phyloP scores from a whole-genome alignment of 2,329 filamentous ascomycete species.

The Cercospora sesami region DNA sequence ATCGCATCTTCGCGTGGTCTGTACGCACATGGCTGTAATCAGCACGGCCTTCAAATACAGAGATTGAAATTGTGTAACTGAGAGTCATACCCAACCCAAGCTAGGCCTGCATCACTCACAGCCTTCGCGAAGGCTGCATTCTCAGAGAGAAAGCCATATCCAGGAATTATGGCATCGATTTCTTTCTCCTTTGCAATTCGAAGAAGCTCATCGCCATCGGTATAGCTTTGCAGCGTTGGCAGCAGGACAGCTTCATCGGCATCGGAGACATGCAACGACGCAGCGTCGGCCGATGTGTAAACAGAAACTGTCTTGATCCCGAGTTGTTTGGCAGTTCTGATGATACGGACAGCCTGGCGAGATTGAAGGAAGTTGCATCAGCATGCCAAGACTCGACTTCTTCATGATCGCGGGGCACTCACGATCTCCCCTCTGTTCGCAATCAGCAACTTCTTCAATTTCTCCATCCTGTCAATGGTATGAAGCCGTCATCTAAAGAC shows the following conservation, averaged over 20 bases:
- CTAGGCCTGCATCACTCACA: slow-evolving; percentile 56
- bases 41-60: neutral
- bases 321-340: slow-evolving; percentile 53
- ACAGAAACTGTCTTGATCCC: slow-evolving; percentile 56
- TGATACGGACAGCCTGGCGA: slow-evolving; percentile 47
- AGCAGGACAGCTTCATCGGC: slow-evolving; percentile 58
- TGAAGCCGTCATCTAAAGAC: neutral
- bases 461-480: slow-evolving; percentile 39
- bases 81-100: slow-evolving; percentile 59
- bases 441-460: slow-evolving; percentile 55
- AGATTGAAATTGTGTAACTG: slow-evolving; percentile 40
- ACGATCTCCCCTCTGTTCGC: slow-evolving; percentile 62
- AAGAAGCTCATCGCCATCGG: slow-evolving; percentile 51
- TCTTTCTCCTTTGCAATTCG: slow-evolving; percentile 52
- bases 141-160: slow-evolving; percentile 67
- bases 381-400: slow-evolving; percentile 1
- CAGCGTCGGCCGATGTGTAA: slow-evolving; percentile 58
- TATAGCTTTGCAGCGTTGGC: slow-evolving; percentile 52
- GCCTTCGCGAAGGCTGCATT: slow-evolving; percentile 61
- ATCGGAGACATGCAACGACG: slow-evolving; percentile 55
- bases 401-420: neutral
- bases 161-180: slow-evolving; percentile 63
- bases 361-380: slow-evolving; percentile 5
- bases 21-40: neutral
- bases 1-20: slow-evolving; percentile 24